Evolutionary conservation across 2,329 filamentous ascomycete species (phyloP), one percentile per base, ranked within the genome.

Genomic region (Cladosporium velox): DNA sequence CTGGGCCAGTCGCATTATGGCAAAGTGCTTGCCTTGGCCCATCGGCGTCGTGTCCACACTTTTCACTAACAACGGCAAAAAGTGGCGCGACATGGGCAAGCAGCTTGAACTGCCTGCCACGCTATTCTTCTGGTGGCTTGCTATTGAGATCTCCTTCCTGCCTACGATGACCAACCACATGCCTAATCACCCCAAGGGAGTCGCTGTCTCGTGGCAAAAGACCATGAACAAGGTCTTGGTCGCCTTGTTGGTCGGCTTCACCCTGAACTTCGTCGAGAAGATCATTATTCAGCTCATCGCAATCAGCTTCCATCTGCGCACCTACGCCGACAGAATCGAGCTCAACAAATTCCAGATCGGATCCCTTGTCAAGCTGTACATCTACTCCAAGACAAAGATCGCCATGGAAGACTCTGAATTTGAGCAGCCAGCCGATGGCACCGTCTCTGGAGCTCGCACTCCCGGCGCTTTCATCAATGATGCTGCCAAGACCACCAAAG

Each of bases 231-330:
- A 96, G 77, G 86, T 98, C 72, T 89, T 97, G 67, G 88, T 96
- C 21, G 86, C 91, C 2, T 75, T 96, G n/a, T 93, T 98, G 72
- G 90, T 96, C 15, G 86, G 91, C 68, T 86, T 88, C 0, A 83
- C 88, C 2, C 82, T 97, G 68, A 97, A 98, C 78, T 90, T 95
- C 67, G 83, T 90, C 62, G 93, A 97, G 78, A 98, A 97, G 82
- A 91, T 97, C 67, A 86, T 96, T 71, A 96, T 97, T 65, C 93
- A 97, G 75, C 89, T 96, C 79, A 96, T 98, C 71, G 93, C 94
- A 35, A 93, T 93, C 66, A 93, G 90, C 68, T 98, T 98, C 79
- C 94, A 98, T 77, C 83, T 91, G 66, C 87, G 94, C 54, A 97
- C 94, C 0, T 98, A 98, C 74, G 89, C 91, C 28, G 92, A 94